These are phyloP conservation scores for Pleurotus platypus DNA, from an alignment of 768 basidiomycete genomes.

Conservation along the genomic window DNA sequence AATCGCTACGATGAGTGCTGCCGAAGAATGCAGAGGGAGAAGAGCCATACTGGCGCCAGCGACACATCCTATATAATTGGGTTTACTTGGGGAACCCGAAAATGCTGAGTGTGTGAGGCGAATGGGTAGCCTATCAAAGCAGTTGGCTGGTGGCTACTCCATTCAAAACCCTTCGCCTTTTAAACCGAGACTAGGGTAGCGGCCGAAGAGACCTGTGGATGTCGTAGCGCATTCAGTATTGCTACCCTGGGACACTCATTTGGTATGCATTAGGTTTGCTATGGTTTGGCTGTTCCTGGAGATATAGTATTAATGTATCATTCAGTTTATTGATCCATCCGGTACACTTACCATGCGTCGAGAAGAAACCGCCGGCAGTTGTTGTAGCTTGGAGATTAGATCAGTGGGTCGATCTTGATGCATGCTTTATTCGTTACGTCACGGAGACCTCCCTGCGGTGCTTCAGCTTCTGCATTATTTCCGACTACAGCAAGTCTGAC, in stretches of 20 bases:
- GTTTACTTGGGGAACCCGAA: slow-evolving; percentile 7
- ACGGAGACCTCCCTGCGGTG: background rate
- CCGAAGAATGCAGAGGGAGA: background rate
- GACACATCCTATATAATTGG: slow-evolving; percentile 38
- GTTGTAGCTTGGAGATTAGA: background rate
- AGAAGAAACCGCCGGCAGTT: slow-evolving; percentile 3
- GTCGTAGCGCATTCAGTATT: background rate
- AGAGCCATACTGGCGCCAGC: slow-evolving; percentile 45
- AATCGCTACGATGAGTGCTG: background rate
- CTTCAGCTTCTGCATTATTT: background rate
- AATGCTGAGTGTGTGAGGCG: slow-evolving; percentile 7
- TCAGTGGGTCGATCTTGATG: background rate
- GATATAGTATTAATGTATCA: slow-evolving; percentile 1
- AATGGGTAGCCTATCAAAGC: background rate
- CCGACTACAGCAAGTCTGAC: background rate
- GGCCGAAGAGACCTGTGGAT: background rate
- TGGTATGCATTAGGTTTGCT: slow-evolving; percentile 7
- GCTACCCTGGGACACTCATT: background rate
- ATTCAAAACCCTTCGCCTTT: slow-evolving; percentile 9
- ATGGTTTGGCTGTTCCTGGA: slow-evolving; percentile 5
- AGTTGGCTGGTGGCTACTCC: background rate
- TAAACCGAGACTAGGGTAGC: slow-evolving; percentile 8
- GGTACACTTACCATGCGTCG: background rate
- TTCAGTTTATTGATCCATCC: slow-evolving; percentile 1
- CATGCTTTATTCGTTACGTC: background rate